Base-by-base conservation (phyloP, 768 basidiomycete genomes). In the Cystobasidium ongulense region DNA sequence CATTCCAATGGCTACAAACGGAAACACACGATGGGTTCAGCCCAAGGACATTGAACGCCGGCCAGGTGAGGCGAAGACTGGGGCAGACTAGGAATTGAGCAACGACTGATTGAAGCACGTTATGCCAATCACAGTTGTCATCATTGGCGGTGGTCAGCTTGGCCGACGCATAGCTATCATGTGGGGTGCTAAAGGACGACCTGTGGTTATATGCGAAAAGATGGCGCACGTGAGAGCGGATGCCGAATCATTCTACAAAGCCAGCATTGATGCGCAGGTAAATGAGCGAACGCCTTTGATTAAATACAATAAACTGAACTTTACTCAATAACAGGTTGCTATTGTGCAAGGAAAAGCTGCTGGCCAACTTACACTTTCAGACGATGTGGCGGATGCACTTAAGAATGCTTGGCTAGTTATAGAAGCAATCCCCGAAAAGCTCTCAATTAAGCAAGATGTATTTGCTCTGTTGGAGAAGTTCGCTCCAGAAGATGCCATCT, bases 321-420 rank as follows among this genome's bases (percentile, higher is more conserved):
- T n/a, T n/a, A n/a, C n/a, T n/a, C 33, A 7, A 31, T 65, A 2
- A 7, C 66, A 33, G 29, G 36, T 31, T 33, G 31, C 29, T n/a
- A 25, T 25, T 23, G 18, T 17, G 8, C 29, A 39, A 33, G 29
- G 29, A 33, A 31, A 68, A 54, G 4, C 1, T 17, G 50, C 50
- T 33, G 66, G 66, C n/a, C 7, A 21, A 36, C 66, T 68, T n/a
- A 35, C 43, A 35, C 23, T 38, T 4, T 33, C 66, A 7, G 27
- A 29, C 33, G 38, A 68, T 31, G 50, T 68, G n/a, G 50, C 46
- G n/a, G 21, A 36, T 15, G 46, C 46, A 33, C 46, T 68, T 5
- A 54, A 33, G n/a, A 39, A 36, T 33, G 66, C 66, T 10, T 68
- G 66, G 66, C 52, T 68, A 13, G 66, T 68, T 29, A 53, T 68